Evolutionary conservation across 192 early-diverging fungal genomes (phyloP).

Genomic region (Coemansia sp.): DNA sequence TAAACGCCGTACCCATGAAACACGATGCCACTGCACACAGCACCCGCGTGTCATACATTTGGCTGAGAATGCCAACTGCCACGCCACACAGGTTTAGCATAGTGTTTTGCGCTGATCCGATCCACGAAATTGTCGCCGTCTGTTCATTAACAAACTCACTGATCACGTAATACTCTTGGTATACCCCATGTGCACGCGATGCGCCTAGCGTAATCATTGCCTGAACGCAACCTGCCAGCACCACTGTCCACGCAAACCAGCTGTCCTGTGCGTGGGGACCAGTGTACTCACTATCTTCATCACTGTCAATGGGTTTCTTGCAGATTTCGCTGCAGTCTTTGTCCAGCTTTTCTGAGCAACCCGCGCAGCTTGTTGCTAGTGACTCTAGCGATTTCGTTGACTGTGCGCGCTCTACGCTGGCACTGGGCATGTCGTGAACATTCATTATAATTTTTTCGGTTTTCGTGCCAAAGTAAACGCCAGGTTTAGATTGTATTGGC

Average conservation of each 20-base stretch:
- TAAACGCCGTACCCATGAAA: conserved; percentile 30
- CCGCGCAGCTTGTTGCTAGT: neutral
- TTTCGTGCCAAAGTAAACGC: neutral
- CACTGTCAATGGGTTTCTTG: neutral
- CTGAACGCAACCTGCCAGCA: conserved; percentile 36
- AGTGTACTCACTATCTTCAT: neutral
- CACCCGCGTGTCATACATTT: conserved; percentile 23
- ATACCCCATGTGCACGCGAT: conserved; percentile 49
- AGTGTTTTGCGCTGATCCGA: conserved; percentile 49
- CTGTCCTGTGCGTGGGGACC: conserved; percentile 15
- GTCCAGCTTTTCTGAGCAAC: neutral
- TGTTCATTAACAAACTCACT: conserved; percentile 25
- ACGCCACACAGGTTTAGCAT: conserved; percentile 45
- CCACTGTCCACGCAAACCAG: conserved; percentile 38
- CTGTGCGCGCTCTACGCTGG: neutral
- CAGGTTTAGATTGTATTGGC: neutral
- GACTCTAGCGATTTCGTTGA: conserved; percentile 1
- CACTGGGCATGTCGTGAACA: neutral
- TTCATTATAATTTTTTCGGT: neutral
- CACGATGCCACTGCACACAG: conserved; percentile 24
- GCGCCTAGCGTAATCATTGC: conserved; percentile 44
- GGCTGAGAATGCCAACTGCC: conserved; percentile 37
- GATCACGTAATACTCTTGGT: conserved; percentile 42
- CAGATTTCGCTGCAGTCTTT: neutral
- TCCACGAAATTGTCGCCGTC: conserved; percentile 37